Conservation (phyloP, 106 monocot species). For the Ottelia alismoides region DNA sequence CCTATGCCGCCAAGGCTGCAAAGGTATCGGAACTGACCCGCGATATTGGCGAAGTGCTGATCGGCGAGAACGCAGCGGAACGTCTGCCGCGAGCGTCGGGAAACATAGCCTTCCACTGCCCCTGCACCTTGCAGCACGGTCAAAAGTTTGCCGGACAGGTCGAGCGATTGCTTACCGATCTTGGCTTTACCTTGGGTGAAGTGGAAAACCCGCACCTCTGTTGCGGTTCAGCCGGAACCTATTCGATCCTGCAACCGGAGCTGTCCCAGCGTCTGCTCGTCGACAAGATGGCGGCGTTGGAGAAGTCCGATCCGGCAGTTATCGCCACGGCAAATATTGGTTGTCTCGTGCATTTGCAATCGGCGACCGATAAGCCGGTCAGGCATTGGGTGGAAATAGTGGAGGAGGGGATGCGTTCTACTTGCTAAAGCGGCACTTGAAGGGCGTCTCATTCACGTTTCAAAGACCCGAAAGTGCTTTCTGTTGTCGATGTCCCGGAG, state of each 20-base stretch:
- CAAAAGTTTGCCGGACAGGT: neutral
- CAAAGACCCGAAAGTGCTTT: too few species aligned
- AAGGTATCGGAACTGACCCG: neutral
- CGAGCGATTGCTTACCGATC: too few species aligned
- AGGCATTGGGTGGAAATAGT: neutral
- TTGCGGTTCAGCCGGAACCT: neutral
- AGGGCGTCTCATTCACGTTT: too few species aligned
- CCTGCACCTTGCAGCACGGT: neutral
- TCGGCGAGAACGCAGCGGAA: neutral
- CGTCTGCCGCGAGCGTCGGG: too few species aligned
- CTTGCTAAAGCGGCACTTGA: too few species aligned
- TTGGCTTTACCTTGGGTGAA: too few species aligned
- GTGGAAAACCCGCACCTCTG: too few species aligned
- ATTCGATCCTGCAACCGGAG: neutral
- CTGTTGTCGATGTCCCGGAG: too few species aligned
- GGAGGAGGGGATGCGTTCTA: too few species aligned
- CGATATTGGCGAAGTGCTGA: neutral
- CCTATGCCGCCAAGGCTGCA: neutral
- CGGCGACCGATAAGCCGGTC: neutral
- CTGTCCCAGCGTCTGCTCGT: neutral
- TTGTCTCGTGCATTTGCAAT: neutral
- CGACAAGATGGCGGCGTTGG: neutral
- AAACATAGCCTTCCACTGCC: neutral
- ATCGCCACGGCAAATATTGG: neutral
- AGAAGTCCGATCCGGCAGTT: neutral